A percentile compares a stretch with the other conserved stretches of the same genome.
These are phyloP conservation scores for Diaporthe nobilis DNA, from an alignment of 2,329 filamentous ascomycete species.

Conservation along the genomic window DNA sequence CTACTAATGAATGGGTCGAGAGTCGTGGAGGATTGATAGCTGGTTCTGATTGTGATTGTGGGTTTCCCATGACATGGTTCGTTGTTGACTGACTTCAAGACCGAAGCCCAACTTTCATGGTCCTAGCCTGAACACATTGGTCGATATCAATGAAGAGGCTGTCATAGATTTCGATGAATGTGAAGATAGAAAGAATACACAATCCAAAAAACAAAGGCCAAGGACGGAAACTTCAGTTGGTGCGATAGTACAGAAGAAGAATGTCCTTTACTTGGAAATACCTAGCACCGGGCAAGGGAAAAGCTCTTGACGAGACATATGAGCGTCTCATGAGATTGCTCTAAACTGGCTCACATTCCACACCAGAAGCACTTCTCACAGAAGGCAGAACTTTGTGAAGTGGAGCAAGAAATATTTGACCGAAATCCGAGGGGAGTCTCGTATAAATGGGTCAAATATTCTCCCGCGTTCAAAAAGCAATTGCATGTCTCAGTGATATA, in stretches of 20 bases:
- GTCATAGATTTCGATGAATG: background rate
- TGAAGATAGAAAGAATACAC: too few relatives aligned
- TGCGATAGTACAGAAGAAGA: background rate
- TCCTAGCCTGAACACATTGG: background rate
- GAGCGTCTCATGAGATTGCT: background rate
- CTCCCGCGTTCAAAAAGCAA: too few relatives aligned
- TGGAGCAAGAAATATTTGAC: too few relatives aligned
- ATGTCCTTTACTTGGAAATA: too few relatives aligned
- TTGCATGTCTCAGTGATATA: too few relatives aligned
- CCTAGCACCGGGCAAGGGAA: background rate
- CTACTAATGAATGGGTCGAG: conserved; percentile 21
- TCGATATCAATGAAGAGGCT: background rate
- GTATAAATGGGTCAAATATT: too few relatives aligned
- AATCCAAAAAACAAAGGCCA: background rate
- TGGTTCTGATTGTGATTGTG: too few relatives aligned
- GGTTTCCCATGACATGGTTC: background rate
- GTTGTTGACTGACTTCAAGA: background rate
- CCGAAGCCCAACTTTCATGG: background rate
- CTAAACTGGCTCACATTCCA: background rate
- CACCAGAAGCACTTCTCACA: background rate
- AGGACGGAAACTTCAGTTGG: background rate
- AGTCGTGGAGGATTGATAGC: background rate
- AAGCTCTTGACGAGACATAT: background rate
- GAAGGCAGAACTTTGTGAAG: too few relatives aligned
- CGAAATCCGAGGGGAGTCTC: too few relatives aligned